Conservation (phyloP, 2,329 filamentous ascomycete genomes). For the Botrytis cinerea region DNA sequence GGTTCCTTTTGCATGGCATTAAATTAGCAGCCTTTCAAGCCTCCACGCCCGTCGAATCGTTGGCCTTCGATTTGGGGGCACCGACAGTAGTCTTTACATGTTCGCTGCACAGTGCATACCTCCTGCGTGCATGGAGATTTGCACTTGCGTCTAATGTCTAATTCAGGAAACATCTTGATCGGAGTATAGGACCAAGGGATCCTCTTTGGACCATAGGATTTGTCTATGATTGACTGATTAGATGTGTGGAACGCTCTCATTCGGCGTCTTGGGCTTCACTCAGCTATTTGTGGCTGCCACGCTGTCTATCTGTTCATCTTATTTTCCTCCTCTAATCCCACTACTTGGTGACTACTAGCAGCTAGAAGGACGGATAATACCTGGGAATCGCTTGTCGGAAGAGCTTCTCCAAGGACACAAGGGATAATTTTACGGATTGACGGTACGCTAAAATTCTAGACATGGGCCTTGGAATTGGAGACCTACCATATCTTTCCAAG, state of each 20-base stretch:
- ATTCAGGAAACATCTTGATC: slow-evolving; percentile 19
- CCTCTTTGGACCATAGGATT: slow-evolving; percentile 17
- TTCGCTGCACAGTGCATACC: slow-evolving; percentile 14
- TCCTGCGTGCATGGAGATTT: slow-evolving; percentile 10
- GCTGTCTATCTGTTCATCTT: slow-evolving; percentile 17
- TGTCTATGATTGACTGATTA: slow-evolving; percentile 9
- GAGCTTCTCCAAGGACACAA: slow-evolving; percentile 8
- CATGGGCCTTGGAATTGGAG: slow-evolving; percentile 8
- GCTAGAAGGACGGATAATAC: background rate
- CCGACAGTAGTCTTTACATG: slow-evolving; percentile 19
- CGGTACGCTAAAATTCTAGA: slow-evolving; percentile 11
- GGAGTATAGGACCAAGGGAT: slow-evolving; percentile 13
- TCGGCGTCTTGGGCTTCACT: background rate
- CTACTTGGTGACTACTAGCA: background rate
- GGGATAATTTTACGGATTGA: slow-evolving; percentile 11
- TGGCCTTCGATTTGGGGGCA: slow-evolving; percentile 4
- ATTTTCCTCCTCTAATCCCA: background rate
- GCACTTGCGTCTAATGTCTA: slow-evolving; percentile 13
- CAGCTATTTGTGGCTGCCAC: slow-evolving; percentile 12
- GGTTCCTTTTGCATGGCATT: slow-evolving; percentile 13
- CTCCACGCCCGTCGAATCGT: slow-evolving; percentile 10
- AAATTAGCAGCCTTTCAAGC: background rate
- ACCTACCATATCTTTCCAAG: slow-evolving; percentile 10
- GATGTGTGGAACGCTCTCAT: slow-evolving; percentile 12
- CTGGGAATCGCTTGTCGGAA: slow-evolving; percentile 13